phyloP scores from a whole-genome alignment of 2,329 filamentous ascomycete species.

The Blumeria hordei region DNA sequence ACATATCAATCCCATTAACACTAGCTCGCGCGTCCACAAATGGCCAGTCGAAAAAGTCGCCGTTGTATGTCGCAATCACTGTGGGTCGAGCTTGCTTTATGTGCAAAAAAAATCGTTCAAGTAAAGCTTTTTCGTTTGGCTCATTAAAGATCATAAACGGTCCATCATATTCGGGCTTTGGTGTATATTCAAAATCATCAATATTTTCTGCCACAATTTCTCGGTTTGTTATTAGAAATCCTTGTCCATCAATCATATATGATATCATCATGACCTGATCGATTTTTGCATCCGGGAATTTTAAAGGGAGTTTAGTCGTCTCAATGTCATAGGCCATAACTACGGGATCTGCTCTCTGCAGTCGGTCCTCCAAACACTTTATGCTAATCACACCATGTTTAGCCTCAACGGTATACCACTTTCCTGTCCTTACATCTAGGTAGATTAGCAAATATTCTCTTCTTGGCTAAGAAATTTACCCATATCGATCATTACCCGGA shows the following conservation, averaged over 20 bases:
- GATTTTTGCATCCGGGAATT: slow-evolving; percentile 83
- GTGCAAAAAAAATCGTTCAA: slow-evolving; percentile 86
- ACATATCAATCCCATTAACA: slow-evolving; percentile 95
- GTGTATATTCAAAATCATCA: slow-evolving; percentile 92
- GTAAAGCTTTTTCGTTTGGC: slow-evolving; percentile 62
- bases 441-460: slow-evolving; percentile 5
- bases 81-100: slow-evolving; percentile 87
- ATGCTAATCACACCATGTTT: slow-evolving; percentile 78
- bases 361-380: slow-evolving; percentile 60
- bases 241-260: slow-evolving; percentile 98
- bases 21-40: slow-evolving; percentile 88
- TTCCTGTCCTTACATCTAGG: slow-evolving; percentile 76
- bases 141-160: slow-evolving; percentile 98
- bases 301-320: slow-evolving; percentile 82
- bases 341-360: slow-evolving; percentile 84
- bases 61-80: slow-evolving; percentile 99
- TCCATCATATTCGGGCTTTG: slow-evolving; percentile 84
- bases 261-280: slow-evolving; percentile 99
- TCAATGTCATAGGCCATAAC: slow-evolving; percentile 99
- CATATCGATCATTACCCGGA: slow-evolving; percentile 92
- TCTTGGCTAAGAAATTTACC: slow-evolving; percentile 21
- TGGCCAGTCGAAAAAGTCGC: slow-evolving; percentile 99
- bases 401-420: slow-evolving; percentile 89
- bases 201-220: slow-evolving; percentile 97
- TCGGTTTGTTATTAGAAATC: slow-evolving; percentile 91